These are phyloP conservation scores for Clavispora asparagi DNA, from an alignment of 805 yeast species.

Conservation along the genomic window DNA sequence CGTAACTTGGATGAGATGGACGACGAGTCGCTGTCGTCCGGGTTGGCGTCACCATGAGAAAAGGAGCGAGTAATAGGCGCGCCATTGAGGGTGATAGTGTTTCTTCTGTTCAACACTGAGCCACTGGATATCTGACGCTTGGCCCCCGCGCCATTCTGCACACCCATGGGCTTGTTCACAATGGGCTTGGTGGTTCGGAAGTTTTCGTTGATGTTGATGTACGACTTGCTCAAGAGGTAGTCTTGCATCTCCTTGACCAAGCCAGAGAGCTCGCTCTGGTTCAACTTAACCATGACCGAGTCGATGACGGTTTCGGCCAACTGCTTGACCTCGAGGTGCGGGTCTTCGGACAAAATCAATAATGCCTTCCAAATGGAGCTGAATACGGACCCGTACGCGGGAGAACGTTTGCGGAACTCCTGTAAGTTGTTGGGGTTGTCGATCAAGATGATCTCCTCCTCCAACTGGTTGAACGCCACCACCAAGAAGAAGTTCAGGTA, in stretches of 20 bases:
- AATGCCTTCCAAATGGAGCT: slow-evolving; percentile 85
- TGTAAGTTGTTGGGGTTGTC: slow-evolving; percentile 59
- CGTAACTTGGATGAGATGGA: slow-evolving; percentile 31
- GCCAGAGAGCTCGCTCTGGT: slow-evolving; percentile 60
- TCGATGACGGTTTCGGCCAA: slow-evolving; percentile 75
- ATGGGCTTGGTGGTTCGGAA: slow-evolving; percentile 38
- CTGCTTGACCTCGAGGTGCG: slow-evolving; percentile 72
- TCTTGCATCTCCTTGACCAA: slow-evolving; percentile 64
- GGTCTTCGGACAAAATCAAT: slow-evolving; percentile 78
- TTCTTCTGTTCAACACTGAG: slow-evolving; percentile 17
- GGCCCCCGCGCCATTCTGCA: slow-evolving; percentile 10
- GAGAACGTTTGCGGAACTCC: slow-evolving; percentile 59
- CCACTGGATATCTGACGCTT: slow-evolving; percentile 20
- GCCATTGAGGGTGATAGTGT: slow-evolving; percentile 26
- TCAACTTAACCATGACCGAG: slow-evolving; percentile 56
- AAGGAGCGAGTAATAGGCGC: slow-evolving; percentile 10
- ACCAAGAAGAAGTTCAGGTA: slow-evolving; percentile 75
- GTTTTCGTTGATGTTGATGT: slow-evolving; percentile 34
- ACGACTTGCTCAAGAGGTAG: slow-evolving; percentile 49
- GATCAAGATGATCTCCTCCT: slow-evolving; percentile 66
- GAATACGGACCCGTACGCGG: slow-evolving; percentile 84
- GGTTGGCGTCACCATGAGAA: slow-evolving; percentile 4
- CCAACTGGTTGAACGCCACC: slow-evolving; percentile 79
- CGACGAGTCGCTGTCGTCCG: slow-evolving; percentile 21
- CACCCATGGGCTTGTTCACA: slow-evolving; percentile 22